phyloP scores from a whole-genome alignment of 305 asterid genomes.

The Fraxinus nigra region DNA sequence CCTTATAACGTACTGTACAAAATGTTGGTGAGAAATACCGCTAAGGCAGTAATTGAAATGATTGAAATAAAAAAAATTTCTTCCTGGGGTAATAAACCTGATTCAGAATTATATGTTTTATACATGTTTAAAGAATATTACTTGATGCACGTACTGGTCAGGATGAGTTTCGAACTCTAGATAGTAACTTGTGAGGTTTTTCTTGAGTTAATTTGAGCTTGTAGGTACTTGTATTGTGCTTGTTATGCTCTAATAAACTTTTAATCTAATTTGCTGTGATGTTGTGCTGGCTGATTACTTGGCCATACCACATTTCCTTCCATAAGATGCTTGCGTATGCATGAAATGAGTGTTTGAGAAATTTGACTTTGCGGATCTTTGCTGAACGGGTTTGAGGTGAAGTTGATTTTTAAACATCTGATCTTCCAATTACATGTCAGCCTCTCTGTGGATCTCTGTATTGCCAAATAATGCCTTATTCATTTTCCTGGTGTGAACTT shows the following conservation, averaged over 20 bases:
- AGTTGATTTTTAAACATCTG: slow-evolving; percentile 11
- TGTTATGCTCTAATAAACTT: slow-evolving; percentile 10
- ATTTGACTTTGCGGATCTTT: slow-evolving; percentile 13
- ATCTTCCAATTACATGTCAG: slow-evolving; percentile 10
- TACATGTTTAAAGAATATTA: slow-evolving; percentile 1
- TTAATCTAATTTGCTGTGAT: slow-evolving; percentile 10
- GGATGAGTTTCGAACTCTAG: slow-evolving; percentile 11
- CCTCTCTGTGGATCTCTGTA: slow-evolving; percentile 10
- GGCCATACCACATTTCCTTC: slow-evolving; percentile 17
- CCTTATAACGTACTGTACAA: background rate
- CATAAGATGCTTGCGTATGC: slow-evolving; percentile 15
- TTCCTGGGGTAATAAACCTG: slow-evolving; percentile 8
- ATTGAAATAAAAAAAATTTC: slow-evolving; percentile 9
- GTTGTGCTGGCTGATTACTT: slow-evolving; percentile 4
- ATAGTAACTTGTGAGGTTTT: slow-evolving; percentile 6
- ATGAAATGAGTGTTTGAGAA: slow-evolving; percentile 6
- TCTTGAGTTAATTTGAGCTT: slow-evolving; percentile 2
- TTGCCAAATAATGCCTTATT: slow-evolving; percentile 7
- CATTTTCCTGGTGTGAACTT: slow-evolving; percentile 23
- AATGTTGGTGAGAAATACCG: background rate
- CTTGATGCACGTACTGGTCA: slow-evolving; percentile 4
- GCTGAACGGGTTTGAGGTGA: background rate
- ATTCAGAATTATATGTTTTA: slow-evolving; percentile 15
- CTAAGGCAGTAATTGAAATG: slow-evolving; percentile 14
- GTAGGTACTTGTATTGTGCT: slow-evolving; percentile 14